Conservation (phyloP, 2,329 filamentous ascomycete species). For the Calonectria fujianensis region DNA sequence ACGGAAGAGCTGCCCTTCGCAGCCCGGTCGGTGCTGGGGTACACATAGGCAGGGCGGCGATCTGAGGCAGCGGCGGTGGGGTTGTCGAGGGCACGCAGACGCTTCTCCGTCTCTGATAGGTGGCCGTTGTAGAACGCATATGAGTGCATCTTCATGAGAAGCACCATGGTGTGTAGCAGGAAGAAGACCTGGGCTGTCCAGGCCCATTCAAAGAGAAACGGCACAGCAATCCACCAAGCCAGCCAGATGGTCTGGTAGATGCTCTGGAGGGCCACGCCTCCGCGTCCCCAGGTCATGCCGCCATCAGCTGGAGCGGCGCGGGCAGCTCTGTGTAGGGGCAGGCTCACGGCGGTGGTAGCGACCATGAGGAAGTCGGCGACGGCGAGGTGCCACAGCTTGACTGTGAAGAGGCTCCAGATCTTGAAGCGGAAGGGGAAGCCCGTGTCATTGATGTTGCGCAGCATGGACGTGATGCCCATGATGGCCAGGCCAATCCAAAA, state of each 20-base stretch:
- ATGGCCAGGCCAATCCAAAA: conserved; percentile 99
- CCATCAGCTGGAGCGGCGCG: conserved; percentile 70
- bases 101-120: conserved; percentile 88
- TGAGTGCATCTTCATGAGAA: conserved; percentile 99
- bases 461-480: conserved; percentile 95
- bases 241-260: conserved; percentile 88
- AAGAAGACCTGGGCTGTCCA: conserved; percentile 99
- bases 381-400: conserved; percentile 91
- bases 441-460: conserved; percentile 95
- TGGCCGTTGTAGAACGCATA: conserved; percentile 99
- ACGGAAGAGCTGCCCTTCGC: conserved; percentile 45
- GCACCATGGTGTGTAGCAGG: conserved; percentile 89
- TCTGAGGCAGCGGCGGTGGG: conserved; percentile 75
- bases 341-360: conserved; percentile 79
- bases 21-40: conserved; percentile 76
- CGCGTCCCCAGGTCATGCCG: conserved; percentile 81
- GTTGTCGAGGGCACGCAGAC: conserved; percentile 85
- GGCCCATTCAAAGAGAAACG: conserved; percentile 91
- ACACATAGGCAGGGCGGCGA: conserved; percentile 83
- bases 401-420: conserved; percentile 91
- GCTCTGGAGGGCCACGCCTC: conserved; percentile 89
- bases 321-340: conserved; percentile 84
- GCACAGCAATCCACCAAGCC: conserved; percentile 86
- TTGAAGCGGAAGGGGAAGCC: conserved; percentile 89
- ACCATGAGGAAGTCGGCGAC: conserved; percentile 92